Evolutionary conservation across 805 yeast genomes (phyloP), one percentile per base, ranked within the genome.

Genomic region (Kodamaea leandrae): DNA sequence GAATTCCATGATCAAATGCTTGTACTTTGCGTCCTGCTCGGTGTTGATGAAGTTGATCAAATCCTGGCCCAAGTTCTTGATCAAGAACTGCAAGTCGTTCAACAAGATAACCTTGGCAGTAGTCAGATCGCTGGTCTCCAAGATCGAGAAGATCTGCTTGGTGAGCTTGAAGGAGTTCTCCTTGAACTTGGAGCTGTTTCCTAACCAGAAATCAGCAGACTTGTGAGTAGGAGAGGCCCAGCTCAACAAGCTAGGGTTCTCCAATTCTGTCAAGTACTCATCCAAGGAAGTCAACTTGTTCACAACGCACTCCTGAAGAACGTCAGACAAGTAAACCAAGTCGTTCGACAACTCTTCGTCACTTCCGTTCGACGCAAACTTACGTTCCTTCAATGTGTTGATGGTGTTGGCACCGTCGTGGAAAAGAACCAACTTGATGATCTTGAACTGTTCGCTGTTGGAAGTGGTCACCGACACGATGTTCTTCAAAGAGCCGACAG

Each of bases 311-410:
- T 80, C 84, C 47, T 79, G 80, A 49, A 91, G 74, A n/a, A 71
- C 68, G 25, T 72, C 78, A 43, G 72, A 66, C 49, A 93, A 69
- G 23, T 65, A 59, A 16, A 67, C 70, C 51, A 93, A 76, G 60
- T 89, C 97, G 14, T 68, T 70, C 35, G 85, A 77, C 53, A 93
- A 76, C 61, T 93, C 99, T 47, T 87, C 93, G 61, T 93, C 99
- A 39, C 71, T 62, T 18, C 68, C 69, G 49, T 67, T 65, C 19
- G 70, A 63, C 4, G 95, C 84, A 83, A 96, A 90, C 64, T 93
- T 93, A 55, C 98, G 74, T 46, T 86, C 91, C 50, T 80, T 77
- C 53, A 93, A 74, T 43, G 82, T 78, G 52, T 76, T 78, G 44
- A 87, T 68, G 6, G 79, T 74, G 39, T 82, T 76, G 44, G 86